Conservation (phyloP, 1,139 yeast species). For the Yamadazyma diddensiae region DNA sequence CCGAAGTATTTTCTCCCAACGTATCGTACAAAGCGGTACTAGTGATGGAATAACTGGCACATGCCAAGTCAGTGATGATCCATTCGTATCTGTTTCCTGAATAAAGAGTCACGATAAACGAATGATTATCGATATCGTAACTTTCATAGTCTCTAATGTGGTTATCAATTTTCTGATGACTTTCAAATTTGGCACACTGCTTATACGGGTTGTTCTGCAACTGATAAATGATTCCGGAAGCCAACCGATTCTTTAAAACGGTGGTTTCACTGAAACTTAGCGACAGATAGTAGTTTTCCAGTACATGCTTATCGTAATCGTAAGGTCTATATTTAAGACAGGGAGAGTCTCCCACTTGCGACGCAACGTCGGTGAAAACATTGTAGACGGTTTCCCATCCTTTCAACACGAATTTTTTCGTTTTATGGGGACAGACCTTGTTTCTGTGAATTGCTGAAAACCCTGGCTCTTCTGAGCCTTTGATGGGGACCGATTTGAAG, state of each 20-base stretch:
- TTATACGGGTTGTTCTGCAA: slow-evolving; percentile 29
- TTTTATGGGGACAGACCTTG: slow-evolving; percentile 15
- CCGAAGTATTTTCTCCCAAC: slow-evolving; percentile 34
- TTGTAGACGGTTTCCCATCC: slow-evolving; percentile 29
- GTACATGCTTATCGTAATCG: slow-evolving; percentile 25
- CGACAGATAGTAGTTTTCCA: slow-evolving; percentile 18
- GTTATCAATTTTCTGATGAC: slow-evolving; percentile 26
- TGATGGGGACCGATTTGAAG: slow-evolving; percentile 22
- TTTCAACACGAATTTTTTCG: slow-evolving; percentile 21
- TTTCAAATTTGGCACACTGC: slow-evolving; percentile 16
- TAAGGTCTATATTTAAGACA: slow-evolving; percentile 31
- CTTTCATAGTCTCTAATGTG: slow-evolving; percentile 21
- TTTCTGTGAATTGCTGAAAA: slow-evolving; percentile 35
- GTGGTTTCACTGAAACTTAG: slow-evolving; percentile 22
- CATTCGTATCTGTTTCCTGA: slow-evolving; percentile 39
- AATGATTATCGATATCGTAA: slow-evolving; percentile 22
- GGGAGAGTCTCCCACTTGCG: slow-evolving; percentile 19
- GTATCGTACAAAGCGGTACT: slow-evolving; percentile 42
- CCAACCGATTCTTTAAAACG: slow-evolving; percentile 23
- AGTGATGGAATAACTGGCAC: slow-evolving; percentile 33
- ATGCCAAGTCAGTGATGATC: slow-evolving; percentile 37
- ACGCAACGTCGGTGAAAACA: slow-evolving; percentile 23
- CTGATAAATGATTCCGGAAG: slow-evolving; percentile 31
- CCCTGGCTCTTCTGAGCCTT: slow-evolving; percentile 30
- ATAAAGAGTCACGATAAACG: slow-evolving; percentile 34